Evolutionary conservation across 257 asterid genomes (phyloP), one percentile per base, ranked within the genome.

Genomic region (Fraxinus americana): DNA sequence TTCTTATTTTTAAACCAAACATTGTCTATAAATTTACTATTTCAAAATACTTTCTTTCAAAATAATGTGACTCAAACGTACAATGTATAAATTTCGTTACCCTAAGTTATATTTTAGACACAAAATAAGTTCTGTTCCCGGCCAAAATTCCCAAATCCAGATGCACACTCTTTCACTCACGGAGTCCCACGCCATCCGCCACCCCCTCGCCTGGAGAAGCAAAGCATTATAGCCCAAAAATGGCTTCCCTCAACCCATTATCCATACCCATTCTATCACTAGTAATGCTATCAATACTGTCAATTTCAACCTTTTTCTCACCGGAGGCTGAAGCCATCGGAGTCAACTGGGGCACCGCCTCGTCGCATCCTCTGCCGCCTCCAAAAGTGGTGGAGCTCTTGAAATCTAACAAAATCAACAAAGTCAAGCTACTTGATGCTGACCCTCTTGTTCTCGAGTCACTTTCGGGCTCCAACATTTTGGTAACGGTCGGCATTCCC

Each of bases 271-370:
- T 84, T 66, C 27, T 29, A 63, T 69, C 30, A 5, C 34, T 73
- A n/a, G 32, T 75, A 71, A 5, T 72, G 41, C 67, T 85, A 21
- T 34, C 84, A 1, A 34, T 76, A 0, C 30, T 82, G 7, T 16
- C 63, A 19, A 66, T 52, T 59, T 67, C 38, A 29, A 70, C 67
- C n/a, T 61, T 83, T 30, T 35, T 61, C 61, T 8, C 75, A 0
- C 29, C 84, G 34, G 78, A 73, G 27, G 88, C 76, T 14, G 79
- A 79, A 35, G 90, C 85, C 70, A 38, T 90, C 4, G 98, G 97
- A 71, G 93, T 94, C 72, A 94, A 88, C 90, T 94, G 98, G 98
- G 98, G 97, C 75, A 90, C 86, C 82, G 81, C 89, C 39, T 90
- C 97, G 81, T 89, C 97, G 16, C 93, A 91, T 82, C 93, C 96